These are phyloP conservation scores for Xylariomycetidae sp. DNA, from an alignment of 2,329 filamentous ascomycete species.

Conservation along the genomic window DNA sequence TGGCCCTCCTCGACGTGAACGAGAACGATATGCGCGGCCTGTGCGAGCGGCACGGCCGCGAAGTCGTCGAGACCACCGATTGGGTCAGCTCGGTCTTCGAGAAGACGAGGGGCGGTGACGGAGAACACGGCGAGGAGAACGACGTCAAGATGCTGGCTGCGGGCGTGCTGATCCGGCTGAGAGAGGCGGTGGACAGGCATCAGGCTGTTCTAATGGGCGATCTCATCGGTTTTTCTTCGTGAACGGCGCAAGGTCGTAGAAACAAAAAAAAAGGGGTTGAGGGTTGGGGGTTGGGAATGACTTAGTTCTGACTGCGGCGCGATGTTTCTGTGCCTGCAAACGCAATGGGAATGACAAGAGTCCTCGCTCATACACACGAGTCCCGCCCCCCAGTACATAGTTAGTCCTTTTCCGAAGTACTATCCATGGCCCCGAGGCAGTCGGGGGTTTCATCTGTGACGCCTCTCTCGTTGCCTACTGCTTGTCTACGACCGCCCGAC, in stretches of 20 bases:
- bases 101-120: constrained; percentile 40
- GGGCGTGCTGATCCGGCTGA: constrained; percentile 69
- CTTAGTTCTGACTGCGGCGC: too few species aligned
- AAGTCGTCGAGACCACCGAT: constrained; percentile 79
- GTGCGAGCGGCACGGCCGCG: constrained; percentile 67
- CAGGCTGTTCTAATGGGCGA: constrained; percentile 73
- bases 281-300: too few species aligned
- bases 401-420: too few species aligned
- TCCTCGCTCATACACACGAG: too few species aligned
- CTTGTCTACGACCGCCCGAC: too few species aligned
- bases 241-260: neutral
- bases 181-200: constrained; percentile 79
- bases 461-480: too few species aligned
- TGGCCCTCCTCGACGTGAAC: constrained; percentile 80
- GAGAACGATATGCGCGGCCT: constrained; percentile 65
- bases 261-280: too few species aligned
- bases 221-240: constrained; percentile 38
- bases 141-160: constrained; percentile 75
- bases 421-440: too few species aligned
- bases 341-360: too few species aligned
- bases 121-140: constrained; percentile 63
- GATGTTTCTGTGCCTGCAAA: too few species aligned
- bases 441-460: too few species aligned
- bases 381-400: too few species aligned
- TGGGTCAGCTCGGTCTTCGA: constrained; percentile 81